Evolutionary conservation across 257 asterid genomes (phyloP).

Genomic region (Solanum corneliomulleri): DNA sequence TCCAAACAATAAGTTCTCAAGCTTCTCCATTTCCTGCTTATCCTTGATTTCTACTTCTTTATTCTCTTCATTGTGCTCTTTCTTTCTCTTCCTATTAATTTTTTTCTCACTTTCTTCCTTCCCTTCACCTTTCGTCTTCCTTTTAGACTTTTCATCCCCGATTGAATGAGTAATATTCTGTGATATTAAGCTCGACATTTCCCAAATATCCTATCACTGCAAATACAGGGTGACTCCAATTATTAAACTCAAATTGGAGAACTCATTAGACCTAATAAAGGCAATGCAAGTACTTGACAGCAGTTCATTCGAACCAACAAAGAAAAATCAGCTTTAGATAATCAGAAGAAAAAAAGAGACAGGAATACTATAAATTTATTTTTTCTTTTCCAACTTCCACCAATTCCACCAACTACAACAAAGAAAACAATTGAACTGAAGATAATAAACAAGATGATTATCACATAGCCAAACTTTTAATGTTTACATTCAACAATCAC

Average conservation of each 20-base stretch:
- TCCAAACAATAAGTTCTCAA: slow-evolving; percentile 62
- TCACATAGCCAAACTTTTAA: too few species aligned
- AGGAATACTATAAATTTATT: too few species aligned
- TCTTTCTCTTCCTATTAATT: slow-evolving; percentile 33
- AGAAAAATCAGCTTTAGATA: too few species aligned
- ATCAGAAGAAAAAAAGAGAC: too few species aligned
- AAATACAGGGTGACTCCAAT: background rate
- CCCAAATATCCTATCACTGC: background rate
- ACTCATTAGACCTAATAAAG: background rate
- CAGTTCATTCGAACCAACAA: background rate
- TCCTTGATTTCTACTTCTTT: slow-evolving; percentile 31
- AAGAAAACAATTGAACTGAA: too few species aligned
- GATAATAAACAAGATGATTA: too few species aligned
- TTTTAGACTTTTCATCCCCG: slow-evolving; percentile 25
- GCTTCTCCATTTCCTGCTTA: slow-evolving; percentile 56
- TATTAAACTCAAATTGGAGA: background rate
- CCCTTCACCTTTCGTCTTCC: slow-evolving; percentile 16
- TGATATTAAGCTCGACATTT: slow-evolving; percentile 59
- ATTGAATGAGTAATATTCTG: slow-evolving; percentile 51
- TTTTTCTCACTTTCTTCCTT: slow-evolving; percentile 19
- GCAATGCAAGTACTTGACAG: background rate
- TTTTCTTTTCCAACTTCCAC: too few species aligned
- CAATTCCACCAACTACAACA: too few species aligned
- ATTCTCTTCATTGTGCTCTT: slow-evolving; percentile 20
- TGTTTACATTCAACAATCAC: too few species aligned